Evolutionary conservation across 192 early-diverging fungal species (phyloP).

Genomic region (Helicostylum pulchrum): DNA sequence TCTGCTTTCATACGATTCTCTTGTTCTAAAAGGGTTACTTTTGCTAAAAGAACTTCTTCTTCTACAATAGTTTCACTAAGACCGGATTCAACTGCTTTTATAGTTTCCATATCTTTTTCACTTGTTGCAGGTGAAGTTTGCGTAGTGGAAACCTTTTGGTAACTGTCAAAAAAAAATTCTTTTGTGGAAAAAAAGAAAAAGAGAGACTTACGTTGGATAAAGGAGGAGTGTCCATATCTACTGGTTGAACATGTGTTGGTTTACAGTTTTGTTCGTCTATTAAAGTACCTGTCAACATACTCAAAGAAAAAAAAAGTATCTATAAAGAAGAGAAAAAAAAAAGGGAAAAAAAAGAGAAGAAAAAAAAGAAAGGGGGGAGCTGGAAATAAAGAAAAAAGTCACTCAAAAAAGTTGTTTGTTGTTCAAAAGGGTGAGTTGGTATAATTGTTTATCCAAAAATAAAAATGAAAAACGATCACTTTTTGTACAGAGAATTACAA

Average conservation of each 20-base stretch:
- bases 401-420: too few species aligned
- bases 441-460: too few species aligned
- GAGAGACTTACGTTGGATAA: background rate
- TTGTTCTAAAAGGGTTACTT: constrained; percentile 40
- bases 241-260: background rate
- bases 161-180: constrained; percentile 4
- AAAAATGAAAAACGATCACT: too few species aligned
- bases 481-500: too few species aligned
- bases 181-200: background rate
- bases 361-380: too few species aligned
- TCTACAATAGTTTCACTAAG: constrained; percentile 35
- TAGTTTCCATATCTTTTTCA: constrained; percentile 14
- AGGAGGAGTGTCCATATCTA: background rate
- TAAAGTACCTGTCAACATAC: too few species aligned
- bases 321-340: too few species aligned
- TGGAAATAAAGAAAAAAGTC: too few species aligned
- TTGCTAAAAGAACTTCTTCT: constrained; percentile 41
- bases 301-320: too few species aligned
- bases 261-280: too few species aligned
- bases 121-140: constrained; percentile 14
- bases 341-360: too few species aligned
- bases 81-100: constrained; percentile 7
- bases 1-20: constrained; percentile 45
- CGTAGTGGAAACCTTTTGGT: background rate
- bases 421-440: too few species aligned